phyloP scores from a whole-genome alignment of 2,329 filamentous ascomycete genomes.

The Ustulina deusta region DNA sequence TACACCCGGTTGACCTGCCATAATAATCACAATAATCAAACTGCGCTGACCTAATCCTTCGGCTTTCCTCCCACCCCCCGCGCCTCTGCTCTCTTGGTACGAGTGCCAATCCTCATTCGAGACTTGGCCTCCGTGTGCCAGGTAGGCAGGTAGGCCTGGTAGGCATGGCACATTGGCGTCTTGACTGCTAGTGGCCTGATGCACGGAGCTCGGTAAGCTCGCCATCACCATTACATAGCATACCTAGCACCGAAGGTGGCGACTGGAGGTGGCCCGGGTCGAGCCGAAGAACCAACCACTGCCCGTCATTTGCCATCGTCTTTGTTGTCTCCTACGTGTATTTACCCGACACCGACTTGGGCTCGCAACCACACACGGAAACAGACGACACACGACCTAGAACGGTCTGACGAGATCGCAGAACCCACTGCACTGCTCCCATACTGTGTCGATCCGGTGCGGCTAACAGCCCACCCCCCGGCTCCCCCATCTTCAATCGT shows the following conservation, averaged over 20 bases:
- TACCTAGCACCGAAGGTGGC: neutral
- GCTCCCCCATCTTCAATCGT: constrained; percentile 16
- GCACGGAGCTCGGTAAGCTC: constrained; percentile 24
- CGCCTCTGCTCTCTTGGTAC: constrained; percentile 1
- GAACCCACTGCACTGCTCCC: constrained; percentile 19
- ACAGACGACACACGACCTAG: constrained; percentile 10
- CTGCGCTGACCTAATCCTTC: constrained; percentile 34
- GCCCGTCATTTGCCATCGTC: neutral
- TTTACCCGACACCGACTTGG: constrained; percentile 25
- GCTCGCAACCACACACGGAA: constrained; percentile 8
- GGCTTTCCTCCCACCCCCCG: constrained; percentile 26
- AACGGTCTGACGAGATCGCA: constrained; percentile 23
- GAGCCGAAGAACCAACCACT: constrained; percentile 25
- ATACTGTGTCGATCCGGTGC: constrained; percentile 14
- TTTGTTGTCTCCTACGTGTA: constrained; percentile 10
- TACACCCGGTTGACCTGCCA: neutral
- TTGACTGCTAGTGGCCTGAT: constrained; percentile 33
- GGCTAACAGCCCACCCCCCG: constrained; percentile 23
- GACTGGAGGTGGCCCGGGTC: constrained; percentile 22
- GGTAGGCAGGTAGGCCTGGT: neutral
- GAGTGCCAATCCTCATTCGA: constrained; percentile 27
- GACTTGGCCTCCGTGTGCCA: constrained; percentile 15
- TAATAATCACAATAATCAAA: neutral
- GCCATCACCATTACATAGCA: neutral
- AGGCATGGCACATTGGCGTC: constrained; percentile 1